Evolutionary conservation across 257 asterid genomes (phyloP).

Genomic region (Galeopsis tetrahit): DNA sequence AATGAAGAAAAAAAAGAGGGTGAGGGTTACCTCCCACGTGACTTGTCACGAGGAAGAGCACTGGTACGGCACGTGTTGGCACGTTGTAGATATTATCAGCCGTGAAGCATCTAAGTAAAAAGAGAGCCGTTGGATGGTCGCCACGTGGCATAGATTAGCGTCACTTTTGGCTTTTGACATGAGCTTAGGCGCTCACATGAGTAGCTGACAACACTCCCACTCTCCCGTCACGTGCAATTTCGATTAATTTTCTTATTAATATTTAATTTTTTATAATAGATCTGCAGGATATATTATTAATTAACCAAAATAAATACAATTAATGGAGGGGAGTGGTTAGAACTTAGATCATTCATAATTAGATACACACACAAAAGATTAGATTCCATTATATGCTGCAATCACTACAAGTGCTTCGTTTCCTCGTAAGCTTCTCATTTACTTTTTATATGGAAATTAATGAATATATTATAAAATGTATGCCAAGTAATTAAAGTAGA

Average conservation of each 20-base stretch:
- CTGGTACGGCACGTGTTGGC: conserved; percentile 46
- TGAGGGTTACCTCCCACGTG: conserved; percentile 42
- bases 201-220: conserved; percentile 39
- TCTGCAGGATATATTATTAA: conserved; percentile 19
- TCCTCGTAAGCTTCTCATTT: no score
- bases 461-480: no score
- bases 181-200: conserved; percentile 41
- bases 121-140: conserved; percentile 19
- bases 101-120: conserved; percentile 12
- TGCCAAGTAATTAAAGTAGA: no score
- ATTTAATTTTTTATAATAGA: conserved; percentile 10
- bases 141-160: conserved; percentile 48
- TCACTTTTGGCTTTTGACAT: conserved; percentile 33
- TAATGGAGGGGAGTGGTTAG: conserved; percentile 14
- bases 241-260: conserved; percentile 15
- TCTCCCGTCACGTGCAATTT: conserved; percentile 44
- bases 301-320: not conserved
- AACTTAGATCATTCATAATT: no score
- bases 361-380: no score
- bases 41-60: conserved; percentile 36
- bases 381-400: no score
- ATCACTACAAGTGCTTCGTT: no score
- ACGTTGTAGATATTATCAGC: conserved; percentile 41
- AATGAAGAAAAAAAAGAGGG: not conserved
- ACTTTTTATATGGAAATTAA: no score